Evolutionary conservation across 2,329 filamentous ascomycete genomes (phyloP), one percentile per base, ranked within the genome.

Genomic region (Colletotrichum noveboracense): DNA sequence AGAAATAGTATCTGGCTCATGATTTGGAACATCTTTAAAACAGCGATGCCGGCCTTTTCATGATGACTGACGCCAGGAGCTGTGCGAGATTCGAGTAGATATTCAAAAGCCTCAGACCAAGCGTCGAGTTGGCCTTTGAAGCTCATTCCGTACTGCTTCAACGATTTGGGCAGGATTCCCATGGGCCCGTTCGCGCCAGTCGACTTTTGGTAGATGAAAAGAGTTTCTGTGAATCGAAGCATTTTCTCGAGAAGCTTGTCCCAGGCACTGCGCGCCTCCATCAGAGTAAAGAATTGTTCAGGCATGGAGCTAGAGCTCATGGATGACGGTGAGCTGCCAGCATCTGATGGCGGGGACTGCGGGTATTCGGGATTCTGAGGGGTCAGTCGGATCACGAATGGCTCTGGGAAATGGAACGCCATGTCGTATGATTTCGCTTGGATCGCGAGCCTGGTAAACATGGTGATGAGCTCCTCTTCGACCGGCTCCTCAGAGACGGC

Each of bases 351-450:
- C 1, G 89, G 86, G 4, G 88, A 87, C 12, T 82, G 77, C 8
- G 86, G 77, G 77, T 84, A 80, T 61, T 84, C 79, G 74, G 79
- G 77, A 34, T 78, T 70, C 61, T 83, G 76, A 76, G 88, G 84
- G 2, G 86, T 87, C 12, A 91, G 84, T 7, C 87, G 87, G 75
- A 93, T 90, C 8, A 93, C 91, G 71, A 89, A 92, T 1, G 91
- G 91, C 34, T 91, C 87, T 2, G 91, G 91, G 75, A 93, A 93
- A 80, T 93, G 91, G 79, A 93, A 93, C 36, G 91, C 91, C 90
- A 93, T 91, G 79, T 93, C 91, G 80, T 93, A 93, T 1, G 91
- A 92, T 80, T 93, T 93, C 58, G 91, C 91, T 80, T 93, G 91
- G 58, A 93, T 91, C 4, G 91, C 91, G 3, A 93, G 85, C 6